Conservation (phyloP, 1,139 yeast species). For the Blastobotrys proliferans region DNA sequence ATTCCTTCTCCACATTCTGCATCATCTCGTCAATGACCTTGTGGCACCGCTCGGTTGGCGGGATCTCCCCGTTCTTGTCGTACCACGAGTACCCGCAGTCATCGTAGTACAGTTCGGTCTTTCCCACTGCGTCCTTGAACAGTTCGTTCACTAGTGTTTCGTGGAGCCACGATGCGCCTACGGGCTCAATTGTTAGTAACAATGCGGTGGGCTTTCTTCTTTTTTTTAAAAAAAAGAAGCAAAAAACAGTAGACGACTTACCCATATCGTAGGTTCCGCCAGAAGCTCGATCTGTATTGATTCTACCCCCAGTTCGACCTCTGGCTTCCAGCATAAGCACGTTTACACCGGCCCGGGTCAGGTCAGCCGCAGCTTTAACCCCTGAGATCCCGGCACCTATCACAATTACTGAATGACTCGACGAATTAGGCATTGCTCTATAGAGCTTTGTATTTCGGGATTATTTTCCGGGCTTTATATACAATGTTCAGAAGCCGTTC, state of each 20-base stretch:
- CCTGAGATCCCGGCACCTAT: constrained; percentile 86
- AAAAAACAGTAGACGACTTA: no score
- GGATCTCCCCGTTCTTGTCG: constrained; percentile 33
- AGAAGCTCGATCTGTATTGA: constrained; percentile 8
- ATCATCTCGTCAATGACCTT: constrained; percentile 54
- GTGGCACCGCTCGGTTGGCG: constrained; percentile 36
- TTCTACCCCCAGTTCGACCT: constrained; percentile 52
- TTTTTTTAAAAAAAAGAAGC: no score
- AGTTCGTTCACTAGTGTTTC: constrained; percentile 66
- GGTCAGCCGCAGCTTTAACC: constrained; percentile 64
- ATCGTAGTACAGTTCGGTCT: constrained; percentile 42
- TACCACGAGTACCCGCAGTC: constrained; percentile 39
- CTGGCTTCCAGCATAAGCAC: constrained; percentile 55
- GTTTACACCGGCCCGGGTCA: constrained; percentile 44
- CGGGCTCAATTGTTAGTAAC: constrained; percentile 15
- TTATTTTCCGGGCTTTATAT: no score
- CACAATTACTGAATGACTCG: constrained; percentile 10
- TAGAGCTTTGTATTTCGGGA: no score
- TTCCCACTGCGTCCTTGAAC: constrained; percentile 38
- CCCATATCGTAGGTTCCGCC: constrained; percentile 10
- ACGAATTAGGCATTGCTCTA: no score
- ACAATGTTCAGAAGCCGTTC: no score
- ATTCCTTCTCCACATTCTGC: constrained; percentile 52
- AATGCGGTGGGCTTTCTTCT: no score
- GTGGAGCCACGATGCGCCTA: constrained; percentile 89